Conservation (phyloP, 2,329 filamentous ascomycete species). For the Exophiala bonariae region DNA sequence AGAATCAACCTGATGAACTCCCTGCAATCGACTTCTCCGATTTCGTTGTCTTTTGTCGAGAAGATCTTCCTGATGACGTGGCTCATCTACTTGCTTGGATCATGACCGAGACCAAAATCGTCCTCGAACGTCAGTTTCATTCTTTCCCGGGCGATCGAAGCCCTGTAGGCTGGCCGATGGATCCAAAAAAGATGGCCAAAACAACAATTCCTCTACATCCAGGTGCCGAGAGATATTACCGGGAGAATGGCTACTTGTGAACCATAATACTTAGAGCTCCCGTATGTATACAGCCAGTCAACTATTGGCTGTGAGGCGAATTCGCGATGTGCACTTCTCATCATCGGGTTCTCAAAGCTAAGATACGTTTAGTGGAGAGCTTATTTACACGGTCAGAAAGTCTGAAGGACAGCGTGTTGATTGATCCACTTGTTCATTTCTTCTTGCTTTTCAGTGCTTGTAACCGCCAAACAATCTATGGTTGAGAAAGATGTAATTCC, state of each 20-base stretch:
- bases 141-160: neutral
- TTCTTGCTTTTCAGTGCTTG: too few species aligned
- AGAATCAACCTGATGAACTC: neutral
- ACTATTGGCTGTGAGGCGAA: too few species aligned
- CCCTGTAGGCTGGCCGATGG: neutral
- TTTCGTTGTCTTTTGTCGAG: conserved; percentile 1
- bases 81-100: neutral
- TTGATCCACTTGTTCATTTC: too few species aligned
- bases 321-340: too few species aligned
- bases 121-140: conserved; percentile 1
- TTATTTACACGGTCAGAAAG: too few species aligned
- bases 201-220: neutral
- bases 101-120: neutral
- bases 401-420: too few species aligned
- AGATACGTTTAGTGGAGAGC: too few species aligned
- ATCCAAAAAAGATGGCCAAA: neutral
- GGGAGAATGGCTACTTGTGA: neutral
- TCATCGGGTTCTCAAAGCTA: too few species aligned
- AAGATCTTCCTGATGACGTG: neutral
- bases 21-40: conserved; percentile 1
- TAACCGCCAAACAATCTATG: too few species aligned
- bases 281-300: too few species aligned
- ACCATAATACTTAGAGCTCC: too few species aligned
- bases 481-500: too few species aligned
- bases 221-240: neutral